Percentiles rank a stretch among this genome's conserved stretches.
Conservation (phyloP, 441 rosid species). For the Bruguiera hainesii region DNA sequence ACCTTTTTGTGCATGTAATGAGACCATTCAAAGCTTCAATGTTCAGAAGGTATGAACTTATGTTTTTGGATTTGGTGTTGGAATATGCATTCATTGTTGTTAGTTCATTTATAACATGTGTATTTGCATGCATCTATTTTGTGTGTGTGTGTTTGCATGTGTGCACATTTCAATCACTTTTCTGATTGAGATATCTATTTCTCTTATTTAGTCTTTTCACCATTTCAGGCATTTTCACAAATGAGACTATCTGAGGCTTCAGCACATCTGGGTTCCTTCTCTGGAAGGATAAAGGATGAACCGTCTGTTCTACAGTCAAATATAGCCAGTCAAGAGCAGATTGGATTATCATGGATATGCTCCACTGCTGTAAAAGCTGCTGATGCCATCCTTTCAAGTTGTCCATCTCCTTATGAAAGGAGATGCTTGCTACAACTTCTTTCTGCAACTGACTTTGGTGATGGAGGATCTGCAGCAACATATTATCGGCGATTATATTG, state of each 20-base stretch:
- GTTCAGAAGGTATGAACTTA: no score
- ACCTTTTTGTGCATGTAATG: no score
- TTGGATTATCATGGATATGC: constrained; percentile 79
- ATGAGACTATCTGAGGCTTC: constrained; percentile 98
- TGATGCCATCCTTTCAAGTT: constrained; percentile 80
- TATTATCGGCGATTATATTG: constrained; percentile 77
- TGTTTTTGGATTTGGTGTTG: no score
- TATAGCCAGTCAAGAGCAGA: constrained; percentile 61
- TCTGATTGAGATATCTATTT: not conserved
- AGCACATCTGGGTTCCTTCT: constrained; percentile 96
- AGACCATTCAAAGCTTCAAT: no score
- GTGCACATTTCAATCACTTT: no score
- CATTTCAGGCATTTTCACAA: constrained; percentile 86
- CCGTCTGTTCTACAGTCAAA: constrained; percentile 47
- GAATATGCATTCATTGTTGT: no score
- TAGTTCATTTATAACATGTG: no score
- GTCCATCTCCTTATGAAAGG: constrained; percentile 98
- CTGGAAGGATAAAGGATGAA: constrained; percentile 87
- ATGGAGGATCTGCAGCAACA: constrained; percentile 82
- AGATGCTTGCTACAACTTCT: constrained; percentile 94
- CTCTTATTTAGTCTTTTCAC: constrained; percentile 13
- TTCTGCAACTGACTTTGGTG: constrained; percentile 90
- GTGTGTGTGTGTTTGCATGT: no score
- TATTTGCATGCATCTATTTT: no score
- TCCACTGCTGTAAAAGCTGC: constrained; percentile 92